Evolutionary conservation across 2,329 filamentous ascomycete species (phyloP).

Genomic region (Fusarium nelsonii): DNA sequence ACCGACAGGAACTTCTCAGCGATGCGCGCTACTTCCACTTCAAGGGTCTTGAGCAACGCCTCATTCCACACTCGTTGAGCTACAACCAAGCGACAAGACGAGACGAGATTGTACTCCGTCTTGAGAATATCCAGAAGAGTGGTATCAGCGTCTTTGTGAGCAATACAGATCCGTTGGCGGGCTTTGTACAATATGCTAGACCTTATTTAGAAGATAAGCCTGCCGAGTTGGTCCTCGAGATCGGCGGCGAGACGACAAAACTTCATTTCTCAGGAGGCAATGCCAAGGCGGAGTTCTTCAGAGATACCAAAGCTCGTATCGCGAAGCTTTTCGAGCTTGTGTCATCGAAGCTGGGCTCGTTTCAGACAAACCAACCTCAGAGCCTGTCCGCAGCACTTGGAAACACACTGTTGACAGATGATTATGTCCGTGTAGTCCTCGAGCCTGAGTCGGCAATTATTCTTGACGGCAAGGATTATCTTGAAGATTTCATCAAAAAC

Average conservation of each 20-base stretch:
- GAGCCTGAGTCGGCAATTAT: constrained; percentile 69
- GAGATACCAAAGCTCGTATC: constrained; percentile 76
- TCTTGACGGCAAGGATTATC: constrained; percentile 68
- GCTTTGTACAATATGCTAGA: constrained; percentile 82
- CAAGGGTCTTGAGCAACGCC: constrained; percentile 87
- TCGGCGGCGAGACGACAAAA: constrained; percentile 74
- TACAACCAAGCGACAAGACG: constrained; percentile 78
- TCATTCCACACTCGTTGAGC: constrained; percentile 81
- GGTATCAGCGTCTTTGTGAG: constrained; percentile 75
- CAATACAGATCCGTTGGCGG: constrained; percentile 48
- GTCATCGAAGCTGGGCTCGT: constrained; percentile 81
- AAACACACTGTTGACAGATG: constrained; percentile 76
- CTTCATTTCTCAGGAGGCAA: constrained; percentile 61
- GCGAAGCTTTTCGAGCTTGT: constrained; percentile 82
- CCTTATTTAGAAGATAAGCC: constrained; percentile 84
- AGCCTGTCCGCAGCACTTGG: constrained; percentile 76
- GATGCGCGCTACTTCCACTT: constrained; percentile 96
- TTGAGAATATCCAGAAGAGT: constrained; percentile 91
- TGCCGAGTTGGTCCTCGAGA: constrained; percentile 83
- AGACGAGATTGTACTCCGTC: constrained; percentile 80
- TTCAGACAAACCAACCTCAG: constrained; percentile 69
- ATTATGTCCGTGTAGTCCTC: constrained; percentile 74
- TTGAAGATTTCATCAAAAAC: constrained; percentile 44
- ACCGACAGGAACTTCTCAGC: constrained; percentile 80
- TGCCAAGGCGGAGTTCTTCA: constrained; percentile 77